These are phyloP conservation scores for Ustilago cynodontis DNA, from an alignment of 1,284 basidiomycete species.

Conservation along the genomic window DNA sequence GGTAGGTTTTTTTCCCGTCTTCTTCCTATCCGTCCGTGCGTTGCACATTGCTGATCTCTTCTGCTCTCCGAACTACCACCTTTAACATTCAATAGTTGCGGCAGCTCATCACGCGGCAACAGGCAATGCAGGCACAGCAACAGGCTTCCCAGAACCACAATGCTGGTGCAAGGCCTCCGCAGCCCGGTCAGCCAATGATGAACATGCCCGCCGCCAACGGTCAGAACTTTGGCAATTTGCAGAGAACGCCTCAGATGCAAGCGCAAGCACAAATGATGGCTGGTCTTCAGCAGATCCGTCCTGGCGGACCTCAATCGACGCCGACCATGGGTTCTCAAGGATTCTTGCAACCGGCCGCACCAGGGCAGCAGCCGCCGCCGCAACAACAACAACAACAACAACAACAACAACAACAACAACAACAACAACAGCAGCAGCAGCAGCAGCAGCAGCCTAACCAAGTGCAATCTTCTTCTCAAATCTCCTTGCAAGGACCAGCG, in stretches of 20 bases:
- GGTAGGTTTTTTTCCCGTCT: conserved; percentile 15
- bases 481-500: conserved; percentile 24
- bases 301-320: conserved; percentile 35
- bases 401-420: conserved; percentile 28
- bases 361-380: conserved; percentile 27
- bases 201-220: conserved; percentile 28
- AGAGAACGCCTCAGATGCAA: conserved; percentile 55
- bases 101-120: conserved; percentile 52
- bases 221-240: conserved; percentile 53
- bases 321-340: conserved; percentile 34
- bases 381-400: conserved; percentile 16
- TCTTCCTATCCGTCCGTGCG: background rate
- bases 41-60: background rate
- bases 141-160: conserved; percentile 51
- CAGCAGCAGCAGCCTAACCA: conserved; percentile 15
- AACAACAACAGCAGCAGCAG: conserved; percentile 13
- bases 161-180: conserved; percentile 35
- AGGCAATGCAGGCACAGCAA: conserved; percentile 58
- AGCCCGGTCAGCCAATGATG: conserved; percentile 49
- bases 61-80: background rate
- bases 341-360: conserved; percentile 34
- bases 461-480: conserved; percentile 32
- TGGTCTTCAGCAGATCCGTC: conserved; percentile 46
- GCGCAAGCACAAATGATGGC: conserved; percentile 58
- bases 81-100: conserved; percentile 23